Base-by-base conservation (phyloP, 2,329 filamentous ascomycete genomes). In the Blumeria graminis region DNA sequence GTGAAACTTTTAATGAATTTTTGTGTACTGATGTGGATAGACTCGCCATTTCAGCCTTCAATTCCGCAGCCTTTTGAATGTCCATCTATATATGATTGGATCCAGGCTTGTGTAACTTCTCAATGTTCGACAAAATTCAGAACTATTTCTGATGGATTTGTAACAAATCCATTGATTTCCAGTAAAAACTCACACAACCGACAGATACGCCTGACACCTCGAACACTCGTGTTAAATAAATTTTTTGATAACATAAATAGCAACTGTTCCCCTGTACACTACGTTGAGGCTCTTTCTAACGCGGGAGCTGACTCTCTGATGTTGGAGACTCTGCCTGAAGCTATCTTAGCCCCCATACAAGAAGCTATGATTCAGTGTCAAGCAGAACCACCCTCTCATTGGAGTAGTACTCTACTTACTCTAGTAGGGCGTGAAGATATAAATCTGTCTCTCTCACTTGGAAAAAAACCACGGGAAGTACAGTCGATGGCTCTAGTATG, bases 281-380 rank as follows among this genome's bases (percentile, higher is more conserved):
- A 84, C 60, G 82, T 93, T 1, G 82, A 92, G 64, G 74, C 82
- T 28, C 81, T 95, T 70, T 74, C 82, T 58, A 72, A 78, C 46
- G 81, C 81, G 59, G 81, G 82, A 0, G 78, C 94, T 51, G 80
- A 76, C 6, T 68, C 70, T 9, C 72, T 76, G 28, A 71, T 89
- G 53, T 74, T 96, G 14, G 86, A 94, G 60, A 88, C 85, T 0
- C 71, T 96, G 1, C 90, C 92, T 1, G 87, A 94, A 67, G 81
- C 86, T 32, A 74, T 95, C n/a, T 76, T 85, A 56, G 78, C 82
- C 1, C 84, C 86, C 0, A 72, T 96, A 13, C 82, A 84, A 65
- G 89, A 96, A 69, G 81, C 83, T 5, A 87, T 96, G 43, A 77
- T 82, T n/a, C 76, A 80, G 60, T 94, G 86, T 61, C 89, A 94